These are phyloP conservation scores for Dioscorea zingiberensis DNA, from an alignment of 106 monocot species.

Conservation along the genomic window DNA sequence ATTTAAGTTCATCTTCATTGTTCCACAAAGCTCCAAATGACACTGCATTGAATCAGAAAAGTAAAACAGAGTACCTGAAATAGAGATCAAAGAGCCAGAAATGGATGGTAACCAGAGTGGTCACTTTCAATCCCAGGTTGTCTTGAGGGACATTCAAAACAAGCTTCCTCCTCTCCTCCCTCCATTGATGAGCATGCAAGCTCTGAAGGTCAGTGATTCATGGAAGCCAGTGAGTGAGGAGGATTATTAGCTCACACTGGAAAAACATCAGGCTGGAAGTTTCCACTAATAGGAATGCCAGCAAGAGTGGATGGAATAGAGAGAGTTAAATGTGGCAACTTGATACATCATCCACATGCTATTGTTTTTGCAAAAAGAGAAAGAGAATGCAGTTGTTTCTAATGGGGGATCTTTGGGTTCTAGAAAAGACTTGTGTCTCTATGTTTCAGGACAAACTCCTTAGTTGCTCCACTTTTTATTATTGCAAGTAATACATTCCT, in stretches of 20 bases:
- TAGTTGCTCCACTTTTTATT: background rate
- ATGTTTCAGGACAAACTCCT: conserved; percentile 1
- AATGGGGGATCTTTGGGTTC: background rate
- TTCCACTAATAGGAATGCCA: conserved; percentile 10
- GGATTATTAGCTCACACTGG: conserved; percentile 5
- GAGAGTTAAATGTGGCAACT: conserved; percentile 8
- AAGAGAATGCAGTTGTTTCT: background rate
- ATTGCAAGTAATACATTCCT: background rate
- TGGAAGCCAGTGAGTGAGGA: conserved; percentile 1
- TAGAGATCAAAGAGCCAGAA: too few relatives aligned
- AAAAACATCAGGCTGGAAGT: conserved; percentile 7
- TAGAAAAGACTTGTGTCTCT: conserved; percentile 11
- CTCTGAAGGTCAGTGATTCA: conserved; percentile 8
- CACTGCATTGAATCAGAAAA: background rate
- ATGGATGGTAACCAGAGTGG: too few relatives aligned
- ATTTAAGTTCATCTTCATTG: too few relatives aligned
- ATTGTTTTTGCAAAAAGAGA: too few relatives aligned
- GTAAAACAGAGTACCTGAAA: too few relatives aligned
- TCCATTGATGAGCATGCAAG: background rate
- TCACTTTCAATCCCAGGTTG: conserved; percentile 6
- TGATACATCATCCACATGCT: conserved; percentile 22
- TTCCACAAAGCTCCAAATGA: too few relatives aligned
- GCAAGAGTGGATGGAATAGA: conserved; percentile 1
- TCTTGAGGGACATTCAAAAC: conserved; percentile 6
- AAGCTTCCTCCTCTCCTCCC: background rate